Base-by-base conservation (phyloP, 2,329 filamentous ascomycete genomes). In the Fusarium guadeloupense region DNA sequence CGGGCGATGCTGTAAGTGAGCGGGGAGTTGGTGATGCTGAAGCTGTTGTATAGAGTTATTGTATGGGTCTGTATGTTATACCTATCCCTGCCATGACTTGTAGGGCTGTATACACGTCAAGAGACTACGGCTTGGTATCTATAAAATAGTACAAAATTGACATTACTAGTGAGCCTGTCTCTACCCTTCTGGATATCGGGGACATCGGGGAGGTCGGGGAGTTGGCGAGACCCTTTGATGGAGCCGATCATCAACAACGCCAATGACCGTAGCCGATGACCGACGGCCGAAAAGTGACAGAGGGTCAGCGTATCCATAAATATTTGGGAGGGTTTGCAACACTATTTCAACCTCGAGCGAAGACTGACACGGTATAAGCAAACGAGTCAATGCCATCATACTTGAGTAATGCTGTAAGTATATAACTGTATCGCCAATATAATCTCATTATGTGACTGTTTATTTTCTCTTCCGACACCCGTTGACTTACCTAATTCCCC, bases 141-240 rank as follows among this genome's bases (percentile, higher is more conserved):
- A n/a, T n/a, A n/a, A n/a, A n/a, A n/a, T n/a, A n/a, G n/a, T n/a
- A n/a, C n/a, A n/a, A n/a, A n/a, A n/a, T n/a, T n/a, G n/a, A n/a
- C n/a, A n/a, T n/a, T n/a, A n/a, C n/a, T n/a, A n/a, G 6, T 12
- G 10, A 25, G 25, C 13, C 25, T 10, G 16, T 6, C 21, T 10
- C n/a, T 25, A 41, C 39, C 56, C 50, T 33, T 41, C 40, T 47
- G 61, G 61, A 44, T 54, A 23, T 64, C 62, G 62, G 53, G 53
- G 40, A 56, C 40, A 52, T 53, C 53, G 53, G 62, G 59, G 59
- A 63, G 59, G 59, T 63, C 59, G 59, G 59, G 62, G 62, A 65
- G 62, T 65, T 65, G 47, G 37, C 37, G 25, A 28, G 57, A 47
- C 34, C 37, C 47, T n/a, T n/a, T 46, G 52, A 64, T 46, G 55